A percentile compares a stretch with the other conserved stretches of the same genome.
These are phyloP conservation scores for Bruguiera gymnorhiza DNA, from an alignment of 345 rosid species.

Conservation along the genomic window DNA sequence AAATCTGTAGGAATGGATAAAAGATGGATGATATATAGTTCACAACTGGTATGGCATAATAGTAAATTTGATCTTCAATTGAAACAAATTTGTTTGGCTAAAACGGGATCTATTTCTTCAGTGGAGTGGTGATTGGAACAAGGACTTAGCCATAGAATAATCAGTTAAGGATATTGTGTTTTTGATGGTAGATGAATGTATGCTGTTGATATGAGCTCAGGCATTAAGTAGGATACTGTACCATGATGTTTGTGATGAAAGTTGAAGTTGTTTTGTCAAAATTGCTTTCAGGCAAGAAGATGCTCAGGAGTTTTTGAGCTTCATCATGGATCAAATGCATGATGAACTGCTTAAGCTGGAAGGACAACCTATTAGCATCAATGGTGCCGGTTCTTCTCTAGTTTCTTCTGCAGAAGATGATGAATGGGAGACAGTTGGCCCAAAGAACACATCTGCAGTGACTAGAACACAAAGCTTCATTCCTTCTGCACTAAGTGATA, in stretches of 20 bases:
- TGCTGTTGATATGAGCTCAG: not conserved
- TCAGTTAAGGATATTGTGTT: too few relatives aligned
- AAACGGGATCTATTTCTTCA: too few relatives aligned
- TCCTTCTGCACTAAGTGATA: slow-evolving; percentile 72
- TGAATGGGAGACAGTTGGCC: slow-evolving; percentile 98
- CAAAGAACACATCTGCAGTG: slow-evolving; percentile 83
- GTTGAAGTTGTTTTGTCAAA: not conserved
- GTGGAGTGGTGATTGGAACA: too few relatives aligned
- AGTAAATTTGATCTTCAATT: too few relatives aligned
- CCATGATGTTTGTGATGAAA: slow-evolving; percentile 4
- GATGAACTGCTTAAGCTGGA: slow-evolving; percentile 72
- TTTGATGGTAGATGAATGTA: not conserved
- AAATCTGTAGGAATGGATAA: too few relatives aligned
- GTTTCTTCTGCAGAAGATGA: slow-evolving; percentile 68
- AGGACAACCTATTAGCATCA: slow-evolving; percentile 36
- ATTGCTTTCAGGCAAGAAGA: slow-evolving; percentile 81
- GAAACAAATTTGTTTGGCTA: too few relatives aligned
- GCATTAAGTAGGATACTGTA: not conserved
- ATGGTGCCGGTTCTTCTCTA: slow-evolving; percentile 44
- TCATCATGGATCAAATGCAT: slow-evolving; percentile 89
- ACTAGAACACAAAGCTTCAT: slow-evolving; percentile 79
- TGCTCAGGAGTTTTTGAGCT: slow-evolving; percentile 95
- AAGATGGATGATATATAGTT: too few relatives aligned
- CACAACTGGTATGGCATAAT: too few relatives aligned
- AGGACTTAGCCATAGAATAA: too few relatives aligned